Evolutionary conservation across 805 yeast genomes (phyloP).

Genomic region (Candida hungchunana): DNA sequence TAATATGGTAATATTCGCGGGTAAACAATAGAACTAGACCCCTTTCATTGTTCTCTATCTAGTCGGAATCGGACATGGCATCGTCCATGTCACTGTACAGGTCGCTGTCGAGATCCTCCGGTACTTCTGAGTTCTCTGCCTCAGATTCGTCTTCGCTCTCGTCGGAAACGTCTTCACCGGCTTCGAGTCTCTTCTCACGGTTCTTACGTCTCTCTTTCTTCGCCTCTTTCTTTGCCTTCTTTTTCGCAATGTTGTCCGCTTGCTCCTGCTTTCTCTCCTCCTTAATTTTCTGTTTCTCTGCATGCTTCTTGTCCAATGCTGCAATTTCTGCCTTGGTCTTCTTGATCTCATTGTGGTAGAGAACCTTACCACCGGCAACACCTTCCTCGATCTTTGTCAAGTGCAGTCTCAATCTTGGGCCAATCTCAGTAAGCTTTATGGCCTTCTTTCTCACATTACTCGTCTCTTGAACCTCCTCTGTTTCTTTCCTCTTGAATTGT

Average conservation of each 20-base stretch:
- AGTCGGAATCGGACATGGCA: slow-evolving; percentile 22
- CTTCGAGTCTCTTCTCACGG: slow-evolving; percentile 35
- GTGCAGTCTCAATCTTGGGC: slow-evolving; percentile 79
- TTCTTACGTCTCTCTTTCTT: slow-evolving; percentile 66
- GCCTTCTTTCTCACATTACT: slow-evolving; percentile 59
- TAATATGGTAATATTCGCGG: too few species aligned
- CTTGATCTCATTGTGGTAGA: slow-evolving; percentile 69
- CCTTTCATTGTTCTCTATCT: background rate
- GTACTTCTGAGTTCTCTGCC: slow-evolving; percentile 37
- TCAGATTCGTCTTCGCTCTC: slow-evolving; percentile 32
- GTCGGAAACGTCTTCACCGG: slow-evolving; percentile 26
- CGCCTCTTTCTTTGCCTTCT: slow-evolving; percentile 67
- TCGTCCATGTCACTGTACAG: slow-evolving; percentile 41
- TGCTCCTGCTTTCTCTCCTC: slow-evolving; percentile 74
- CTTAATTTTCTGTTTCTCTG: slow-evolving; percentile 54
- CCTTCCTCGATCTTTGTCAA: slow-evolving; percentile 90
- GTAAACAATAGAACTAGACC: too few species aligned
- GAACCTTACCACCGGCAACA: slow-evolving; percentile 79
- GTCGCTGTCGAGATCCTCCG: slow-evolving; percentile 44
- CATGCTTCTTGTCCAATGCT: slow-evolving; percentile 64
- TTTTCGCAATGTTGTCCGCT: slow-evolving; percentile 69
- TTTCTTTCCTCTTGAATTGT: slow-evolving; percentile 20
- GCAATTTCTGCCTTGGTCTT: slow-evolving; percentile 61
- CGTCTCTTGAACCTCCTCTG: slow-evolving; percentile 19
- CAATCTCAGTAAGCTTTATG: slow-evolving; percentile 85